Base-by-base conservation (phyloP, 2,329 filamentous ascomycete species). In the Neurospora sp. region DNA sequence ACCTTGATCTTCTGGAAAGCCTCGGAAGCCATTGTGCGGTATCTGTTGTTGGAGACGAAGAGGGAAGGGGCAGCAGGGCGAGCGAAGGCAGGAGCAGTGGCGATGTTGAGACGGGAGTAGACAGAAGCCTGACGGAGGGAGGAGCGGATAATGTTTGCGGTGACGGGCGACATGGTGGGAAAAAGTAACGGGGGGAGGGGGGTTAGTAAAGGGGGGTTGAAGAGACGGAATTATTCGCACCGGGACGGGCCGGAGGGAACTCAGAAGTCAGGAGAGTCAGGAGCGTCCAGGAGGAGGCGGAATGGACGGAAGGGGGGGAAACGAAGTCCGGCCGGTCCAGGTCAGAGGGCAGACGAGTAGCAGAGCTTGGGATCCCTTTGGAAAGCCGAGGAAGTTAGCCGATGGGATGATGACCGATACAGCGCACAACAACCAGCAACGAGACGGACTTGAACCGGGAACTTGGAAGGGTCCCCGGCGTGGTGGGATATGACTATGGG, bases 1-100 rank as follows among this genome's bases (percentile, higher is more conserved):
- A 99, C 96, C 89, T 97, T 96, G 88, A 98, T 98, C 91, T 98
- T 99, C 79, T 87, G 85, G 76, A 86, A 81, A 72, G 69, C 73
- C 69, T 70, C 71, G 72, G 78, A 78, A 70, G 86, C 84, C 87
- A 90, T 89, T 77, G 81, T 85, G 80, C 81, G 80, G 69, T 77
- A 77, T 73, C 76, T 78, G 68, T 78, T 73, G 74, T 78, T 78
- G 73, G 78, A 79, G 66, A 79, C 71, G 67, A 76, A 77, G 43
- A 79, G 75, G 15, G 79, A 75, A 23, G 74, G 66, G 68, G 73
- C 67, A 66, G 71, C 23, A 38, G 58, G 70, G 66, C 68, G 67
- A 71, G 70, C 17, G 66, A 68, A 69, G 70, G 43, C 42, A 38
- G 71, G 67, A 68, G 68, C 71, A 52, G 70, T 46, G 33, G 68